A percentile compares a stretch with the other conserved stretches of the same genome.
Evolutionary conservation across 768 basidiomycete genomes (phyloP).

Genomic region (Lactarius psammicola): DNA sequence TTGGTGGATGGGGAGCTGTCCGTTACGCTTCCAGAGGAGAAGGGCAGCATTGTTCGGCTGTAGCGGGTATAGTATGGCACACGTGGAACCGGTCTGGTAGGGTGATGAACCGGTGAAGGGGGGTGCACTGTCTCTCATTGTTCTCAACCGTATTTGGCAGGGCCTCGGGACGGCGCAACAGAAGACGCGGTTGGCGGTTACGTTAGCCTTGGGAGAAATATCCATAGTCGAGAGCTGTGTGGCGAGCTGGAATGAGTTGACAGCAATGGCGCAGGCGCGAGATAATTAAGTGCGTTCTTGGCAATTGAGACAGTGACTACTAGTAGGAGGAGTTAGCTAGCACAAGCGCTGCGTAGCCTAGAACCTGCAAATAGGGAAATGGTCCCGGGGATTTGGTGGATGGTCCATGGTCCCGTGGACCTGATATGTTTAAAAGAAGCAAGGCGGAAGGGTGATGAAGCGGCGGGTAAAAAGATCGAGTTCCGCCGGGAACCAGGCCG

Average conservation of each 20-base stretch:
- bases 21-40: slow-evolving; percentile 6
- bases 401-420: slow-evolving; percentile 22
- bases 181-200: slow-evolving; percentile 24
- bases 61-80: slow-evolving; percentile 13
- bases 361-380: slow-evolving; percentile 7
- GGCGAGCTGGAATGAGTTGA: slow-evolving; percentile 22
- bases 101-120: not conserved
- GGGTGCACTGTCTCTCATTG: slow-evolving; percentile 21
- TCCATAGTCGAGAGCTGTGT: slow-evolving; percentile 26
- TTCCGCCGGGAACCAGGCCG: slow-evolving; percentile 7
- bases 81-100: slow-evolving; percentile 3
- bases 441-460: slow-evolving; percentile 19
- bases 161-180: slow-evolving; percentile 7
- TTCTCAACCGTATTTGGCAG: slow-evolving; percentile 27
- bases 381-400: slow-evolving; percentile 9
- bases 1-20: slow-evolving; percentile 7
- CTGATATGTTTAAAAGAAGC: slow-evolving; percentile 14
- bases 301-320: not conserved
- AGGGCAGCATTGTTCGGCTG: slow-evolving; percentile 4
- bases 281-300: slow-evolving; percentile 4
- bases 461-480: slow-evolving; percentile 12
- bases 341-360: not conserved
- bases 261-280: not conserved
- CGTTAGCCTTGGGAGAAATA: slow-evolving; percentile 28
- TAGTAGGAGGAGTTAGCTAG: not conserved